Conservation (phyloP, 495 filamentous ascomycete species). For the Xylaria palmicola region DNA sequence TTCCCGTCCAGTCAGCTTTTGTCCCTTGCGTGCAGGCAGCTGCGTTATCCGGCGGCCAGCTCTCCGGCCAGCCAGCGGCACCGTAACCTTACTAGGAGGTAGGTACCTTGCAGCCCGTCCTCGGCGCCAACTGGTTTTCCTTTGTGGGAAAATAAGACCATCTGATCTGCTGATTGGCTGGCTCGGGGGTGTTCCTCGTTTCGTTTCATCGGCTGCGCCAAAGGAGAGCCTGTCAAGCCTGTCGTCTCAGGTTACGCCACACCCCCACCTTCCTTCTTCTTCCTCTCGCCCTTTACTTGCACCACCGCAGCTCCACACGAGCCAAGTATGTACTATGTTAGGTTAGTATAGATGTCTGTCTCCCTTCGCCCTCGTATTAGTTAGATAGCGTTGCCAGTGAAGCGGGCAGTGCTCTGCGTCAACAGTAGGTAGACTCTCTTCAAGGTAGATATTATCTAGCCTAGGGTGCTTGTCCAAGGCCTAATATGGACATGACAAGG, state of each 20-base stretch:
- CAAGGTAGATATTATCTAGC: too few species aligned
- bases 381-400: too few species aligned
- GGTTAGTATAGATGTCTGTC: too few species aligned
- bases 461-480: too few species aligned
- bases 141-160: neutral
- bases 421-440: too few species aligned
- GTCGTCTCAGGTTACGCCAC: slow-evolving; percentile 10
- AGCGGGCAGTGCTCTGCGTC: too few species aligned
- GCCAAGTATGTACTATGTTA: neutral
- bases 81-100: too few species aligned
- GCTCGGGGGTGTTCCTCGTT: neutral
- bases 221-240: neutral
- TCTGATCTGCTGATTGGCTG: neutral
- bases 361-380: too few species aligned
- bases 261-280: neutral
- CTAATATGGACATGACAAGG: too few species aligned
- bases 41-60: too few species aligned
- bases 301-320: neutral
- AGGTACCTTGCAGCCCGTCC: slow-evolving; percentile 1
- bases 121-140: neutral
- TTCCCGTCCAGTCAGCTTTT: too few species aligned
- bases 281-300: neutral
- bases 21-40: neutral
- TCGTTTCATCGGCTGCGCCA: slow-evolving; percentile 1
- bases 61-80: too few species aligned